Evolutionary conservation across 495 filamentous ascomycete genomes (phyloP).

Genomic region (Penicillium nucicola): DNA sequence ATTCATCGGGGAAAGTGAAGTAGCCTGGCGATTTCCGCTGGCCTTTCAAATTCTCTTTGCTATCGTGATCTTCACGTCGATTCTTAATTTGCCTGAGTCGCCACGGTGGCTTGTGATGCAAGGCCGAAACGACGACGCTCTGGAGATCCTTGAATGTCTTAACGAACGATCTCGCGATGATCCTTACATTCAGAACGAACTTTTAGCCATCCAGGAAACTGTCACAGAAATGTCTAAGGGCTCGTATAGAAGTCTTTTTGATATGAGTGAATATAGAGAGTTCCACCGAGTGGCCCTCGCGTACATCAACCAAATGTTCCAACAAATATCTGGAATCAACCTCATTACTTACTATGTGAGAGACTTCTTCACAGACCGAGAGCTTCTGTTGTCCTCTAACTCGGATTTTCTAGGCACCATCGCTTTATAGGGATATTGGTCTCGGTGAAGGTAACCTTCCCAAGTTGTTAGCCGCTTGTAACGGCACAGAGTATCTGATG

Average conservation of each 20-base stretch:
- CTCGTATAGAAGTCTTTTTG: conserved; percentile 53
- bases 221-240: conserved; percentile 62
- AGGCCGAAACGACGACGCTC: conserved; percentile 58
- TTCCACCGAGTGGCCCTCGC: conserved; percentile 62
- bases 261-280: conserved; percentile 51
- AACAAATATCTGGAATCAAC: conserved; percentile 68
- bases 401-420: conserved; percentile 27
- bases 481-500: conserved; percentile 66
- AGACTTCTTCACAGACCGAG: conserved; percentile 27
- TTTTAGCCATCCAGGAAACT: conserved; percentile 55
- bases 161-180: conserved; percentile 41
- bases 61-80: conserved; percentile 52
- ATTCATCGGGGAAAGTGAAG: conserved; percentile 50
- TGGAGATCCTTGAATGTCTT: conserved; percentile 56
- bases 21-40: conserved; percentile 73
- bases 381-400: conserved; percentile 25
- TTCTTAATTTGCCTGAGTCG: conserved; percentile 64
- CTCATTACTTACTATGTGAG: conserved; percentile 64
- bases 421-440: conserved; percentile 35
- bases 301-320: conserved; percentile 54
- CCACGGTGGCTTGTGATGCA: conserved; percentile 71
- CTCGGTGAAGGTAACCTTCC: conserved; percentile 38
- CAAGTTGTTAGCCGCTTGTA: conserved; percentile 49
- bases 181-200: conserved; percentile 54
- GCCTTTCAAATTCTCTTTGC: conserved; percentile 67